Base-by-base conservation (phyloP, 192 early-diverging fungal species). In the Backusella westeae region DNA sequence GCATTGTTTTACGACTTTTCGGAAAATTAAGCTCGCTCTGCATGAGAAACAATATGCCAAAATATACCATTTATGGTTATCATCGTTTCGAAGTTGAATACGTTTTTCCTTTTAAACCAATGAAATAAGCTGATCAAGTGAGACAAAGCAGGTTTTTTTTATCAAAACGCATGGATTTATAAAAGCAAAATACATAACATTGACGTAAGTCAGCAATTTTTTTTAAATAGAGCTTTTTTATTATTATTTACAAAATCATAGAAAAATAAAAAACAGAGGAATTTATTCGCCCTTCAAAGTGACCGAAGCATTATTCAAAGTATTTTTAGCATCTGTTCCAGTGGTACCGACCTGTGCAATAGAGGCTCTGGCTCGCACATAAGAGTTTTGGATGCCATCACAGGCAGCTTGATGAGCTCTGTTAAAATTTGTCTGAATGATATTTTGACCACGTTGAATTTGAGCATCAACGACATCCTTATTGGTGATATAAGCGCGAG, bases 301-400 rank as follows among this genome's bases (percentile, higher is more conserved):
- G 12, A 79, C 69, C 10, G 73, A 71, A 23, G 67, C 69, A 7
- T 44, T 63, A 9, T 74, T 71, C 39, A 79, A 39, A 19, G 78
- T 79, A 17, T 79, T 79, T 34, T 69, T 71, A 7, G 78, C 78
- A 75, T 79, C 78, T 3, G 78, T 79, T 35, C 74, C 78, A 72
- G 73, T 79, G n/a, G 78, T 79, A 52, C 78, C 78, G 23, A 71
- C 59, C 3, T 75, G 78, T 15, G 78, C 73, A 67, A 75, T 49
- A 53, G 36, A 79, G 29, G 68, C 56, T 23, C 78, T 72, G 7
- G 78, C 73, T 69, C 71, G 71, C 39, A 29, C 49, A 66, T 79
- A 79, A 65, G 73, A 52, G 46, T 79, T 12, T 17, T 70, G 74
- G 19, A 75, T 59, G 1, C 63, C 44, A 41, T 74, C 56, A 38